Base-by-base conservation (phyloP, 345 rosid genomes). In the Populus alba region DNA sequence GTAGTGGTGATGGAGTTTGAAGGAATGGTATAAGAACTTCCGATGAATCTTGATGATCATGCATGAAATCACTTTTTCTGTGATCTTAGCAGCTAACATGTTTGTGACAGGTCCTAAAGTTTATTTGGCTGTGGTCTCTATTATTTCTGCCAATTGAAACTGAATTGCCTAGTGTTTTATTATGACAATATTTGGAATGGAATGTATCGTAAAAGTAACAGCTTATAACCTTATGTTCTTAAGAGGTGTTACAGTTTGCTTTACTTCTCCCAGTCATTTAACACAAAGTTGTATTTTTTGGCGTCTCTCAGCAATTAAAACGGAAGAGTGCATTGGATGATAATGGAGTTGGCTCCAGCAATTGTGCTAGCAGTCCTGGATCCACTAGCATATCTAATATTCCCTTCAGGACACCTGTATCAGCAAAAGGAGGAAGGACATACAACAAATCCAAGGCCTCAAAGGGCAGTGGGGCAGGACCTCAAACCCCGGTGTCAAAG, bases 331-430 rank as follows among this genome's bases (percentile, higher is more conserved):
- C 87, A 57, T 38, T 55, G 65, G 85, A 89, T 63, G 82, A 79
- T 71, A 86, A 73, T 77, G 82, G 79, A 51, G 82, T 82, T 55
- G 85, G 88, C 25, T 87, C 90, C 70, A 75, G 85, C 68, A 85
- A 85, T 72, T 70, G 83, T 85, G 73, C 77, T 69, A 31, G 83
- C 61, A 92, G 91, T 71, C 89, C 95, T 71, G 87, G 91, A 76
- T 75, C 79, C 75, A 71, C 75, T 61, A 81, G 84, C 75, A 63
- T 83, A 31, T 81, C 88, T 11, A 87, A 73, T 78, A 89, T 87
- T 81, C 89, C 95, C 38, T 92, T 85, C 80, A 88, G 79, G 66
- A 92, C 93, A 35, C 99, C 99, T 74, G 86, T 91, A 70, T 89
- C 97, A 69, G 87, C 88, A 22, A 92, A 92, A 83, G 97, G 92